Evolutionary conservation across 2,329 filamentous ascomycete genomes (phyloP), one percentile per base, ranked within the genome.

Genomic region (Arthrobotrys iridis): DNA sequence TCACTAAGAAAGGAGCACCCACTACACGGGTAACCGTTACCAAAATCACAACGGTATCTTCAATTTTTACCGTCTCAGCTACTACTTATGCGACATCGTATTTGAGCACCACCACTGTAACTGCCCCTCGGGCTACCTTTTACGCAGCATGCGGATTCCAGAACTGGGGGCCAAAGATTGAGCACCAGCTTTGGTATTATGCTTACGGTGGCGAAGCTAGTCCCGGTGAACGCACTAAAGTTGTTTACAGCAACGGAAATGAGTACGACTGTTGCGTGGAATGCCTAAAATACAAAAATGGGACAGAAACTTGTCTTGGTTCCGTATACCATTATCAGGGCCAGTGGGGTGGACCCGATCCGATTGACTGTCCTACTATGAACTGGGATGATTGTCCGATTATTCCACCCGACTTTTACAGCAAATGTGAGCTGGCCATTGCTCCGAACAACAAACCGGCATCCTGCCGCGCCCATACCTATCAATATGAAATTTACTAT

Each of bases 181-280:
- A 43, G 13, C n/a, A n/a, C n/a, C n/a, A 35, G 0, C 37, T 41
- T 37, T 1, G 15, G 3, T 70, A 45, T 40, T 48, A 70, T 24
- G 48, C 52, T 2, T 2, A 13, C 10, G 6, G 18, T 1, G 15
- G 37, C 18, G 18, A 10, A n/a, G 18, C 33, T 11, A 18, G 18
- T 11, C 5, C 11, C 10, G 30, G n/a, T 13, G 55, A 33, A 15
- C 15, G 6, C 2, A 33, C 26, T 13, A 5, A 50, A 22, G 33
- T 33, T 43, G 30, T 70, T 28, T 33, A 30, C 28, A 70, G 43
- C 24, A 70, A 70, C 45, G 65, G 55, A 6, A 33, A 55, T 2
- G 22, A 33, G 7, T 60, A 60, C 33, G 65, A 60, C 13, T 70
- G 65, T 28, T 70, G 65, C 24, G 55, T 45, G 3, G 30, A 24